These are phyloP conservation scores for Beauveria pseudobassiana DNA, from an alignment of 2,329 filamentous ascomycete species.

Conservation along the genomic window DNA sequence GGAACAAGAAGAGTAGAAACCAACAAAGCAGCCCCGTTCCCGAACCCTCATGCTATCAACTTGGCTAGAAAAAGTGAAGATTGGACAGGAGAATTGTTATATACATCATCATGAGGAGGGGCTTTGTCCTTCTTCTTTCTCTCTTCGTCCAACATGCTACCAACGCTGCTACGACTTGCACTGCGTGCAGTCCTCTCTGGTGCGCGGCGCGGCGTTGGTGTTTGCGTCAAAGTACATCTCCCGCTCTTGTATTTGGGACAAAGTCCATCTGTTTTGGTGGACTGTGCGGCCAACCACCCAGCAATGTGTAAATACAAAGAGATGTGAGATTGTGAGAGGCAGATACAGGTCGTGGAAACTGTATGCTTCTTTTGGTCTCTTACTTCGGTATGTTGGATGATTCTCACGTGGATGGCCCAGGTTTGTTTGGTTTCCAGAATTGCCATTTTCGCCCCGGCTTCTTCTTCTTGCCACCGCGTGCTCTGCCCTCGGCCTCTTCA, in stretches of 20 bases:
- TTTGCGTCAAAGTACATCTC: not conserved
- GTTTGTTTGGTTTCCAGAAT: slow-evolving; percentile 64
- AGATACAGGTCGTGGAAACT: not conserved
- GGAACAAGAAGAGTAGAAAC: not conserved
- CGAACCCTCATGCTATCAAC: slow-evolving; percentile 1
- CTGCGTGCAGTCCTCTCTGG: not conserved
- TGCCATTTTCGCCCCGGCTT: slow-evolving; percentile 68
- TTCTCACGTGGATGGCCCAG: slow-evolving; percentile 22
- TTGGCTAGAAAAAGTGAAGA: not conserved
- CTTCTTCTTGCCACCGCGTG: slow-evolving; percentile 56
- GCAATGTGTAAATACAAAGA: not conserved
- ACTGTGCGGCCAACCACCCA: not conserved
- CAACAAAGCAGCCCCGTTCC: not conserved
- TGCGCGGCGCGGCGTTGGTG: not conserved
- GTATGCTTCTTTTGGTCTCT: not conserved
- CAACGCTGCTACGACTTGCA: not conserved
- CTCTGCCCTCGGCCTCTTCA: slow-evolving; percentile 48
- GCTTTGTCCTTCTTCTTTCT: not conserved
- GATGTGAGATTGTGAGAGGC: not conserved
- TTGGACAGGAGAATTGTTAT: not conserved
- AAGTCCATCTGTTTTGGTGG: not conserved
- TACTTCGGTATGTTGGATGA: slow-evolving; percentile 1
- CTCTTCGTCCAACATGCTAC: not conserved
- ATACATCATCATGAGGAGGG: slow-evolving; percentile 5
- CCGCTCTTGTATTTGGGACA: not conserved